Conservation (phyloP, 345 rosid genomes). For the Schrenkiella parvula region DNA sequence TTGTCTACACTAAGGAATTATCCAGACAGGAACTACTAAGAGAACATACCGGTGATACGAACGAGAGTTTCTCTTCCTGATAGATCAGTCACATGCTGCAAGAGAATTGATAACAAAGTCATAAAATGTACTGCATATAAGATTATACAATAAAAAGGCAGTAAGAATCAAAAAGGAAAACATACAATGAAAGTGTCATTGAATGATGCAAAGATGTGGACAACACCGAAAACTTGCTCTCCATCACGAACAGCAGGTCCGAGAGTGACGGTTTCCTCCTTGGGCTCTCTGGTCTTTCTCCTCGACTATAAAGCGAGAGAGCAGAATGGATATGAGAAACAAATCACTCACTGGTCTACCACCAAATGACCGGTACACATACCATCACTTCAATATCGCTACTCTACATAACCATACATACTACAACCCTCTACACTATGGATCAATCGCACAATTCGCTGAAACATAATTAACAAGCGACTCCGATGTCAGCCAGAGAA, state of each 20-base stretch:
- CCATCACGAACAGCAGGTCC: slow-evolving; percentile 80
- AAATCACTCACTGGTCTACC: not conserved
- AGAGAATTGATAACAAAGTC: not conserved
- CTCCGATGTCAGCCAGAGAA: not conserved
- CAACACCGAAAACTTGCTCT: slow-evolving; percentile 75
- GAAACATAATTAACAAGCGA: not conserved
- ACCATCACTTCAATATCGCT: slow-evolving; percentile 1
- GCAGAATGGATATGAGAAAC: not conserved
- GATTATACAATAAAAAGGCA: not conserved
- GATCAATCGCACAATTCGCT: not conserved
- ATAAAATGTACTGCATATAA: not conserved
- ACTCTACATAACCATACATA: not conserved
- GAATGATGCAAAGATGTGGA: slow-evolving; percentile 73
- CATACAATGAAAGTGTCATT: slow-evolving; percentile 74
- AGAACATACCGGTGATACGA: slow-evolving; percentile 62
- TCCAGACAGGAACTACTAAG: not conserved
- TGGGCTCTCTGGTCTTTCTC: slow-evolving; percentile 74
- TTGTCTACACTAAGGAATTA: not conserved
- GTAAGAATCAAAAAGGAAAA: not conserved
- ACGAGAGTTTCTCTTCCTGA: slow-evolving; percentile 88
- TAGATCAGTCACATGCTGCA: slow-evolving; percentile 85
- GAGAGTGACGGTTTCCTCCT: slow-evolving; percentile 68
- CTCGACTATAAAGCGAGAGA: slow-evolving; percentile 43
- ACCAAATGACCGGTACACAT: not conserved
- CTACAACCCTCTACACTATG: not conserved